Evolutionary conservation across 352 stramenopile genomes (phyloP), one percentile per base, ranked within the genome.

Genomic region (Plasmopara halstedii): DNA sequence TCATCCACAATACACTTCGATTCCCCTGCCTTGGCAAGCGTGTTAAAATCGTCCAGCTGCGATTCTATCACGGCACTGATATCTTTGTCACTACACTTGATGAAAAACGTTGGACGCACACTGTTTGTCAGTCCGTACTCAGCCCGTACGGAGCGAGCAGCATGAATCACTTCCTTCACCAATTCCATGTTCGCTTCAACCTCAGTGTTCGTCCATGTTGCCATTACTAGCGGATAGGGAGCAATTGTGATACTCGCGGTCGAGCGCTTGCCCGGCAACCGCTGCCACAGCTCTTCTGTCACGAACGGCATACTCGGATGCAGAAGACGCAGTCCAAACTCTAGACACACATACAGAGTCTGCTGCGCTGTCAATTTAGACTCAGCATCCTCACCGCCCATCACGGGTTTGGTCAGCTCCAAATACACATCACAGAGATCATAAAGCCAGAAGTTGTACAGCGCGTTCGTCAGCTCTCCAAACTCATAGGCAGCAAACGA

Each of bases 361-460:
- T 94, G 66, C 55, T 92, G 80, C 2, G 79, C 83, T 35, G 82
- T 84, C 13, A 68, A 45, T 58, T 94, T 94, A 19, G 80, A 73
- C 17, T 78, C 67, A 6, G 56, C 59, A 46, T 87, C 74, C 6
- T 74, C 73, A 35, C 95, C 88, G 15, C 33, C 63, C 37, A 99
- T 85, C 18, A 99, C 83, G 11, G 97, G 96, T 78, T 99, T 99
- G 65, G 96, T 95, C 43, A 99, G 71, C 78, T 99, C 97, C n/a
- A 99, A 82, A 69, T 99, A 99, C 33, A 98, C 86, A 65, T 99
- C 95, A 53, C 96, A 99, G 8, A 99, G 68, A 48, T 99, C 95
- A 66, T 99, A 96, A 31, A 99, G 77, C 89, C 94, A 99, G 64
- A 99, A 98, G 44, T 84, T 81, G 78, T 99, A 98, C n/a, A 97